Percentiles rank a stretch among this genome's conserved stretches.
These are phyloP conservation scores for Xerocomellus dryophilus DNA, from an alignment of 768 basidiomycete genomes.

Conservation along the genomic window DNA sequence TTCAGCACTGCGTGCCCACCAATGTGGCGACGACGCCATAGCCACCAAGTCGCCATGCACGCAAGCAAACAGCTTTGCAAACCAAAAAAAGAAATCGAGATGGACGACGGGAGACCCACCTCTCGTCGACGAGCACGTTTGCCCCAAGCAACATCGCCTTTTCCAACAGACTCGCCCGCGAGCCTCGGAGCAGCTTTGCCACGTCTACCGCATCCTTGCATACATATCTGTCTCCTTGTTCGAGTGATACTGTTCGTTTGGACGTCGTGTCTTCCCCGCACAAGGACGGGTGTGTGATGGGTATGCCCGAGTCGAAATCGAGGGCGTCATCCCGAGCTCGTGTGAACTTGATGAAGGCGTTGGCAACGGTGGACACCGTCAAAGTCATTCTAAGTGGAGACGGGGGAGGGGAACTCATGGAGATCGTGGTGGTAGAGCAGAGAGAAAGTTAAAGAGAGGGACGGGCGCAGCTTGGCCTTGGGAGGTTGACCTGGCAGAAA, in stretches of 20 bases:
- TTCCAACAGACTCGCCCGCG: constrained; percentile 50
- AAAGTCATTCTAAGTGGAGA: constrained; percentile 24
- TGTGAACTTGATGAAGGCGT: constrained; percentile 52
- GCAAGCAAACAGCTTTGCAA: background rate
- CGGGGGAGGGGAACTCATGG: constrained; percentile 22
- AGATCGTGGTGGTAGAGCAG: background rate
- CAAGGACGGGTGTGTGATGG: constrained; percentile 37
- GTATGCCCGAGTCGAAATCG: constrained; percentile 37
- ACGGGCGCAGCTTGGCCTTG: background rate
- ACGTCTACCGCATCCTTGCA: constrained; percentile 65
- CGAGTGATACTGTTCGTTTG: constrained; percentile 32
- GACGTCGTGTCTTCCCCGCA: constrained; percentile 27
- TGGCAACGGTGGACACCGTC: constrained; percentile 42
- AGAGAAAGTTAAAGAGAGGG: background rate
- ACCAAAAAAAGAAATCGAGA: background rate
- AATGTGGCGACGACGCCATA: background rate
- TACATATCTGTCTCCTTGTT: constrained; percentile 45
- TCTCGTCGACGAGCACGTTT: constrained; percentile 65
- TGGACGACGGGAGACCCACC: constrained; percentile 43
- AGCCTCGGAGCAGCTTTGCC: constrained; percentile 51
- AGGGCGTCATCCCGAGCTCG: constrained; percentile 36
- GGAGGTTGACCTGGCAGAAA: background rate
- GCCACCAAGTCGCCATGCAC: background rate
- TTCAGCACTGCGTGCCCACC: background rate
- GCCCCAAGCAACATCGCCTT: constrained; percentile 48